phyloP scores from a whole-genome alignment of 2,329 filamentous ascomycete genomes.

The Pseudogymnoascus sp. region DNA sequence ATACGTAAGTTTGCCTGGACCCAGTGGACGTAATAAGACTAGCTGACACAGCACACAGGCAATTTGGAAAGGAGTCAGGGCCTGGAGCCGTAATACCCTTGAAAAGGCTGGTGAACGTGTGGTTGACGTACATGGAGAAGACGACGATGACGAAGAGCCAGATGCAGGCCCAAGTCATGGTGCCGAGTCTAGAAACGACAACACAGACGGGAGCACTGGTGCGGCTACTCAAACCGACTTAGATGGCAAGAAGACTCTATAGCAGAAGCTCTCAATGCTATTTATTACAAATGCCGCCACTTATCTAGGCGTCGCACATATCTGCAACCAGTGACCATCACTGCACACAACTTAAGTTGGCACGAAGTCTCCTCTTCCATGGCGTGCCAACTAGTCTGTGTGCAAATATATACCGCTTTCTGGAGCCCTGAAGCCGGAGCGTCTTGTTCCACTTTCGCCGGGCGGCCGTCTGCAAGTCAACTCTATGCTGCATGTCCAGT shows the following conservation, averaged over 20 bases:
- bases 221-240: background rate
- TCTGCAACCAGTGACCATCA: constrained; percentile 6
- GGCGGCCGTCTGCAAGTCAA: constrained; percentile 27
- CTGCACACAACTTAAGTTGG: constrained; percentile 96
- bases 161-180: constrained; percentile 12
- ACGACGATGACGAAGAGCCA: constrained; percentile 44
- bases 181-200: background rate
- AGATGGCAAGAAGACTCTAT: background rate
- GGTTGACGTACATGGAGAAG: constrained; percentile 64
- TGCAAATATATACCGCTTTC: constrained; percentile 59
- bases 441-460: constrained; percentile 29
- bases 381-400: constrained; percentile 93
- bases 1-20: constrained; percentile 45
- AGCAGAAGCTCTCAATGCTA: background rate
- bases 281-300: background rate
- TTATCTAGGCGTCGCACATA: background rate
- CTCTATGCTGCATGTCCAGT: constrained; percentile 19
- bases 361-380: constrained; percentile 64
- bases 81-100: constrained; percentile 62
- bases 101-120: constrained; percentile 71
- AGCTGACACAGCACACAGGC: constrained; percentile 38
- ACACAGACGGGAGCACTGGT: background rate
- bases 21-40: background rate
- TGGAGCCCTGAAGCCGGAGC: constrained; percentile 28
- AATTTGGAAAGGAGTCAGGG: constrained; percentile 73